phyloP scores from a whole-genome alignment of 2,329 filamentous ascomycete species.

The Didymellaceae sp. region DNA sequence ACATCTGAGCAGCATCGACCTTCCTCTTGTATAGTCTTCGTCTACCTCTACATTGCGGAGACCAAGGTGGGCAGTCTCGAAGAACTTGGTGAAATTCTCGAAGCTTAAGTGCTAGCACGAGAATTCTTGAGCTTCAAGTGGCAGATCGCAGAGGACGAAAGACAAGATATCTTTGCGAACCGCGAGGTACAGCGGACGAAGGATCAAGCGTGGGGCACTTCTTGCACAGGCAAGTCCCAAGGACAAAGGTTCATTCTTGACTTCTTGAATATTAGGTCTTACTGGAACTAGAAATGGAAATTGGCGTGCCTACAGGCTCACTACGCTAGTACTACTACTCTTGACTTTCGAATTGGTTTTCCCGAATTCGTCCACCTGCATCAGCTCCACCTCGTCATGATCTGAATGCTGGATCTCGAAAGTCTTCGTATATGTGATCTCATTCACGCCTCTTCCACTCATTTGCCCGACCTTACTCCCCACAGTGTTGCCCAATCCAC shows the following conservation, averaged over 20 bases:
- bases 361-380: constrained; percentile 20
- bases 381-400: constrained; percentile 16
- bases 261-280: no score
- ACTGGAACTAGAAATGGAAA: no score
- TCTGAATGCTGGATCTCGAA: constrained; percentile 12
- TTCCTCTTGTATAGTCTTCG: constrained; percentile 62
- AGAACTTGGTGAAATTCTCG: constrained; percentile 41
- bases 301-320: constrained; percentile 21
- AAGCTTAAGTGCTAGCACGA: constrained; percentile 27
- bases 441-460: constrained; percentile 5
- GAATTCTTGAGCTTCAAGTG: constrained; percentile 33
- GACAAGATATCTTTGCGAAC: constrained; percentile 20
- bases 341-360: constrained; percentile 12
- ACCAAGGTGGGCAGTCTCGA: constrained; percentile 35
- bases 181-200: background rate
- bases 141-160: constrained; percentile 30
- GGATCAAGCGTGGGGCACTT: background rate
- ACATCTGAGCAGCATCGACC: constrained; percentile 39
- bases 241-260: no score
- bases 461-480: constrained; percentile 6
- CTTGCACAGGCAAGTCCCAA: no score
- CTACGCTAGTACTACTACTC: constrained; percentile 20
- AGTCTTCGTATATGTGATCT: constrained; percentile 16
- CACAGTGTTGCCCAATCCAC: constrained; percentile 3
- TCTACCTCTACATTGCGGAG: constrained; percentile 66